These are phyloP conservation scores for Euphorbia neoarborescens DNA, from an alignment of 441 rosid genomes.

Conservation along the genomic window DNA sequence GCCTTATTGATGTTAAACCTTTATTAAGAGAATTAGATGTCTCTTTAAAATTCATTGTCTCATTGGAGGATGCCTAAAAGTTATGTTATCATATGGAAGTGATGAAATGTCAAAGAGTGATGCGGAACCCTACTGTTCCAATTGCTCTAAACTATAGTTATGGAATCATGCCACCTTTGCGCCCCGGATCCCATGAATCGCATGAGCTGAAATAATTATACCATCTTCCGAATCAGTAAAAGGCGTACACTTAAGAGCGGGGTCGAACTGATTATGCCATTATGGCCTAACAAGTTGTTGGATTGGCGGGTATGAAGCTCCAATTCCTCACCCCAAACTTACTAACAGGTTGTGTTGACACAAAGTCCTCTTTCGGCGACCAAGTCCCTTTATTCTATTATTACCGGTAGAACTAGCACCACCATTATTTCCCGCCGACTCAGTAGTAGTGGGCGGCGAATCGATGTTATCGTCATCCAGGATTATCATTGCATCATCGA, in stretches of 20 bases:
- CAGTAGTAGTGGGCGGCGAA: conserved; percentile 23
- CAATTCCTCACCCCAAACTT: conserved; percentile 84
- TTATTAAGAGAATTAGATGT: no score
- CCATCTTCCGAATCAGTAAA: conserved; percentile 83
- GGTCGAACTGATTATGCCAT: conserved; percentile 96
- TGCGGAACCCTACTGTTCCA: no score
- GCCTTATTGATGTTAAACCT: no score
- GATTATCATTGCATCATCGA: conserved; percentile 17
- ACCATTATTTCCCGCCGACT: conserved; percentile 23
- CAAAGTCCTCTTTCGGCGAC: conserved; percentile 85
- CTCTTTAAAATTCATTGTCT: no score
- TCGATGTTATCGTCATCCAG: conserved; percentile 20
- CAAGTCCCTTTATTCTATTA: conserved; percentile 58
- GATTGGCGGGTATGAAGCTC: no score
- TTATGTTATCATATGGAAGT: no score
- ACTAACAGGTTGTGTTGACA: conserved; percentile 46
- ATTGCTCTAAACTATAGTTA: no score
- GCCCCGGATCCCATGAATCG: conserved; percentile 73
- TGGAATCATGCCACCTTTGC: no score
- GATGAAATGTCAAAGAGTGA: no score
- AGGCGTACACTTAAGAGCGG: conserved; percentile 75
- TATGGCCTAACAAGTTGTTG: conserved; percentile 83
- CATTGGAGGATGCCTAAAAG: no score
- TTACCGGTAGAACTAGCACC: conserved; percentile 10
- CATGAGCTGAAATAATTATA: conserved; percentile 61